Evolutionary conservation across 257 asterid genomes (phyloP).

Genomic region (Prunella vulgaris): DNA sequence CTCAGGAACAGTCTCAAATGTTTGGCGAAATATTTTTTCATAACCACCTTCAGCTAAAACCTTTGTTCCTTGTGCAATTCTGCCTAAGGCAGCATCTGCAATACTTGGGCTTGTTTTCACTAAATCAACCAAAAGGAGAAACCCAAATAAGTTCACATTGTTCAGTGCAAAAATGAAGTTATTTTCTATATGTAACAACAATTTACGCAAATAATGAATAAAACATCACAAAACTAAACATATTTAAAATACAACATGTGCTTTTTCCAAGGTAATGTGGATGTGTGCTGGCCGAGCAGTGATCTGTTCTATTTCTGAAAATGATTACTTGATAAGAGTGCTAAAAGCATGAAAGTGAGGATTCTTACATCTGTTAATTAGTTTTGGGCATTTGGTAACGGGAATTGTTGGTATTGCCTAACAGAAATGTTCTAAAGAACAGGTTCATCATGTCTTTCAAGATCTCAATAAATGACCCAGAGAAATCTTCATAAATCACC

Average conservation of each 20-base stretch:
- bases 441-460: neutral
- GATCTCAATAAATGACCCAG: neutral
- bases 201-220: neutral
- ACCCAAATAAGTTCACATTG: neutral
- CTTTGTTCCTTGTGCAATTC: slow-evolving; percentile 97
- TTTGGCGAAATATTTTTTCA: slow-evolving; percentile 83
- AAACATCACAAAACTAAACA: neutral
- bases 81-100: slow-evolving; percentile 94
- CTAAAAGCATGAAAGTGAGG: neutral
- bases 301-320: neutral
- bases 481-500: neutral
- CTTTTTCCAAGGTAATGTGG: neutral
- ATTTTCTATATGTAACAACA: neutral
- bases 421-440: neutral
- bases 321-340: neutral
- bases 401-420: neutral
- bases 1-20: slow-evolving; percentile 90
- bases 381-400: neutral
- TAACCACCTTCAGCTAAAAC: slow-evolving; percentile 98
- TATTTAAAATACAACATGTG: neutral
- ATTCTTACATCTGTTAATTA: neutral
- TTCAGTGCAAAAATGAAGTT: neutral
- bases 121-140: slow-evolving; percentile 22
- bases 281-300: neutral
- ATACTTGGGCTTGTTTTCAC: slow-evolving; percentile 98